Percentiles rank a stretch among this genome's conserved stretches.
These are phyloP conservation scores for Heliosperma pusillum DNA, from an alignment of 148 eudicot species.

Conservation along the genomic window DNA sequence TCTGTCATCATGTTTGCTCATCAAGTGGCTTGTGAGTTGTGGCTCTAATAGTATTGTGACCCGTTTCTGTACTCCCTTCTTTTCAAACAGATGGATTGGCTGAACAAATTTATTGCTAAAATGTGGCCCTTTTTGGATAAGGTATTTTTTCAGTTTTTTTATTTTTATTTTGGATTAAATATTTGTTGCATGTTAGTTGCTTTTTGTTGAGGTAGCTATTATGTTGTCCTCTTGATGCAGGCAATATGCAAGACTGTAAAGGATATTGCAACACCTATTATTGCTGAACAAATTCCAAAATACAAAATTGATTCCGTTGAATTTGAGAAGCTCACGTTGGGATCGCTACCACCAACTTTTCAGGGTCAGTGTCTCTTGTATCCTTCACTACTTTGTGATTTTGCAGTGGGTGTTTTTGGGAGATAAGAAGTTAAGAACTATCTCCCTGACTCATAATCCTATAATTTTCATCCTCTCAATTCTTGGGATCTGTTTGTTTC, in stretches of 20 bases:
- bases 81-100: slow-evolving; percentile 67
- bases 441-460: neutral
- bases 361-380: slow-evolving; percentile 47
- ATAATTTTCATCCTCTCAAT: neutral
- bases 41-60: slow-evolving; percentile 14
- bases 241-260: slow-evolving; percentile 82
- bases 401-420: neutral
- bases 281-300: slow-evolving; percentile 87
- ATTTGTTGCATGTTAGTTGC: slow-evolving; percentile 7
- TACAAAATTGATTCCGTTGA: slow-evolving; percentile 80
- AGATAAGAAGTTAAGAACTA: neutral
- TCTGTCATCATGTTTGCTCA: slow-evolving; percentile 5
- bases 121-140: slow-evolving; percentile 96
- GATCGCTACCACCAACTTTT: slow-evolving; percentile 82
- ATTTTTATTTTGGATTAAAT: neutral
- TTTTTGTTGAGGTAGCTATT: neutral
- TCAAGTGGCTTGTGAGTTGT: slow-evolving; percentile 8
- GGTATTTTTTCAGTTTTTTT: slow-evolving; percentile 37
- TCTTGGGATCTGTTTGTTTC: neutral
- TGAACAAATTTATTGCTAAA: slow-evolving; percentile 65
- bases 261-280: slow-evolving; percentile 75
- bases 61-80: slow-evolving; percentile 13
- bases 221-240: slow-evolving; percentile 28
- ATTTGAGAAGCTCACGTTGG: slow-evolving; percentile 68
- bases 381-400: neutral